Conservation (phyloP, 2,329 filamentous ascomycete genomes). For the Arthrinium puccinioides region DNA sequence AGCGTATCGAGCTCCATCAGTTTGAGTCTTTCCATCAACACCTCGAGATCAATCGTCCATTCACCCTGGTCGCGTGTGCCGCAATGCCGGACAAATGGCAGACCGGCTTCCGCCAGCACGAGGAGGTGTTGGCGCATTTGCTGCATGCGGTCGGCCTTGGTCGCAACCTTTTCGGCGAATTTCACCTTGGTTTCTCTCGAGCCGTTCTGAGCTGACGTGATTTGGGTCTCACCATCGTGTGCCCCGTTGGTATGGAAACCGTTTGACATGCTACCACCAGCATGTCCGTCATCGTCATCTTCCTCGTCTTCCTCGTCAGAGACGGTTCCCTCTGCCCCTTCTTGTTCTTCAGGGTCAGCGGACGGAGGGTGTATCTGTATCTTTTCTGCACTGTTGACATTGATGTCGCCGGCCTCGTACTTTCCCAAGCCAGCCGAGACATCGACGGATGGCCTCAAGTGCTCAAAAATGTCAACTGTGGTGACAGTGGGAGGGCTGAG, state of each 20-base stretch:
- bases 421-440: constrained; percentile 52
- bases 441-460: constrained; percentile 44
- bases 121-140: constrained; percentile 68
- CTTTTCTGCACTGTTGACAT: constrained; percentile 41
- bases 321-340: constrained; percentile 11
- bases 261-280: constrained; percentile 5
- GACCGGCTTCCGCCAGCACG: constrained; percentile 61
- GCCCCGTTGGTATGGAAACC: constrained; percentile 19
- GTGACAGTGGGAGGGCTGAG: constrained; percentile 33
- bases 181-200: constrained; percentile 35
- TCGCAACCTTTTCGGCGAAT: constrained; percentile 39
- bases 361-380: constrained; percentile 30
- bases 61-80: constrained; percentile 57
- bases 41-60: constrained; percentile 80
- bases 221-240: constrained; percentile 6
- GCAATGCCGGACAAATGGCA: constrained; percentile 61
- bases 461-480: constrained; percentile 49
- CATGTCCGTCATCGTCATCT: constrained; percentile 22
- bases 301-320: constrained; percentile 22
- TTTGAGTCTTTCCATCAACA: constrained; percentile 62
- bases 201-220: constrained; percentile 14
- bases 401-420: constrained; percentile 26
- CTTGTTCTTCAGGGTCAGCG: constrained; percentile 18
- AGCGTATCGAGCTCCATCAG: constrained; percentile 76
- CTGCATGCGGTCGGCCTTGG: constrained; percentile 40